Evolutionary conservation across 768 basidiomycete genomes (phyloP).

Genomic region (Collybiopsis luxurians): DNA sequence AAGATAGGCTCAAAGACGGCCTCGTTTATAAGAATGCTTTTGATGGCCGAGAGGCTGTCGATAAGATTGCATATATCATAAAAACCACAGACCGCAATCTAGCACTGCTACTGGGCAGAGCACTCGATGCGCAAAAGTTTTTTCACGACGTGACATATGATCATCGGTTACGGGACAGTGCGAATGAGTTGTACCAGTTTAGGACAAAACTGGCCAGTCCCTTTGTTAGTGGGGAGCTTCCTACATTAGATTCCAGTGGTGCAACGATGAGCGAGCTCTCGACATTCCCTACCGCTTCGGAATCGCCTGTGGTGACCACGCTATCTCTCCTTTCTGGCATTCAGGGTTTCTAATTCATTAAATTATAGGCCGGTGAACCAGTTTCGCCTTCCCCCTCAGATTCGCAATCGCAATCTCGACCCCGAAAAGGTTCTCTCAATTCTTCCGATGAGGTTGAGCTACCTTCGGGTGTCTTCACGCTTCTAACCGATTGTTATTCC

Average conservation of each 20-base stretch:
- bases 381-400: constrained; percentile 22
- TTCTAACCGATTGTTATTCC: constrained; percentile 96
- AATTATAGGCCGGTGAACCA: constrained; percentile 16
- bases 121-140: constrained; percentile 96
- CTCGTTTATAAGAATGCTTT: constrained; percentile 96
- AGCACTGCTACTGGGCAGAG: constrained; percentile 90
- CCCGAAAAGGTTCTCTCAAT: constrained; percentile 37
- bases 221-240: constrained; percentile 77
- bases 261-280: constrained; percentile 9
- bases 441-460: constrained; percentile 63
- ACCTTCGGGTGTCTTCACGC: constrained; percentile 93
- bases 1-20: constrained; percentile 90
- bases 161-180: constrained; percentile 88
- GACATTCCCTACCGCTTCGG: constrained; percentile 9
- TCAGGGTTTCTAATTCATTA: too few relatives aligned
- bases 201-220: constrained; percentile 78
- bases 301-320: constrained; percentile 16
- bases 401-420: constrained; percentile 20
- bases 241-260: constrained; percentile 25
- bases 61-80: constrained; percentile 97
- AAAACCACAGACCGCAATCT: constrained; percentile 97
- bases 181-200: constrained; percentile 92
- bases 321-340: neutral
- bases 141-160: constrained; percentile 99
- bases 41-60: constrained; percentile 95